These are phyloP conservation scores for Phytophthora cajani DNA, from an alignment of 352 stramenopile species.

Conservation along the genomic window DNA sequence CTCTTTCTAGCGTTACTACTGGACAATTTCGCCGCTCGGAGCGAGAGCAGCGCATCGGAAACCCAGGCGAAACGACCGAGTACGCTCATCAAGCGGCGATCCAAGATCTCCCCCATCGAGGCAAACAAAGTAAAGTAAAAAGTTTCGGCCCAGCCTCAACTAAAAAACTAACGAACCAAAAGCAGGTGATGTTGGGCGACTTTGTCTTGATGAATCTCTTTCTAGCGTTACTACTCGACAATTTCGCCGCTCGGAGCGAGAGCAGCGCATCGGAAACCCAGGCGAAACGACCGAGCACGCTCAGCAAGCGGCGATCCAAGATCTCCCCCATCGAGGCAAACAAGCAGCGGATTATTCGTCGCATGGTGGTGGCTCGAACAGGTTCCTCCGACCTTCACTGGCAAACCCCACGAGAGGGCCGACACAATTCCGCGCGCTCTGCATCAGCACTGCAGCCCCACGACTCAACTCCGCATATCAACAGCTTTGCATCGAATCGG, in stretches of 20 bases:
- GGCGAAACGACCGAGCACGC: not conserved
- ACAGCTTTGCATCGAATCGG: not conserved
- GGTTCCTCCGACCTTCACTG: constrained; percentile 48
- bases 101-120: constrained; percentile 44
- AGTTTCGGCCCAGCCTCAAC: not conserved
- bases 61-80: not conserved
- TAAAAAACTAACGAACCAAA: constrained; percentile 3
- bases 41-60: not conserved
- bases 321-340: constrained; percentile 40
- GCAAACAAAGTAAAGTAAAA: constrained; percentile 1
- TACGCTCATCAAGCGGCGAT: not conserved
- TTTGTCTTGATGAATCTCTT: constrained; percentile 95
- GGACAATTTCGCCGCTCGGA: constrained; percentile 24
- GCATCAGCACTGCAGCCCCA: not conserved
- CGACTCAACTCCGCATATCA: not conserved
- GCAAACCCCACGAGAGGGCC: constrained; percentile 17
- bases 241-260: not conserved
- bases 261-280: not conserved
- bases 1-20: constrained; percentile 93
- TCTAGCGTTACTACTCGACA: constrained; percentile 87
- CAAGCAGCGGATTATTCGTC: constrained; percentile 8
- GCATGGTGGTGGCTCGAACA: constrained; percentile 35
- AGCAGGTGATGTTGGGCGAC: constrained; percentile 81
- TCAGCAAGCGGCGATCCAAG: constrained; percentile 16
- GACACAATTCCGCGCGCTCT: constrained; percentile 2